Evolutionary conservation across 352 stramenopile species (phyloP), one percentile per base, ranked within the genome.

Genomic region (Plasmopara muralis): DNA sequence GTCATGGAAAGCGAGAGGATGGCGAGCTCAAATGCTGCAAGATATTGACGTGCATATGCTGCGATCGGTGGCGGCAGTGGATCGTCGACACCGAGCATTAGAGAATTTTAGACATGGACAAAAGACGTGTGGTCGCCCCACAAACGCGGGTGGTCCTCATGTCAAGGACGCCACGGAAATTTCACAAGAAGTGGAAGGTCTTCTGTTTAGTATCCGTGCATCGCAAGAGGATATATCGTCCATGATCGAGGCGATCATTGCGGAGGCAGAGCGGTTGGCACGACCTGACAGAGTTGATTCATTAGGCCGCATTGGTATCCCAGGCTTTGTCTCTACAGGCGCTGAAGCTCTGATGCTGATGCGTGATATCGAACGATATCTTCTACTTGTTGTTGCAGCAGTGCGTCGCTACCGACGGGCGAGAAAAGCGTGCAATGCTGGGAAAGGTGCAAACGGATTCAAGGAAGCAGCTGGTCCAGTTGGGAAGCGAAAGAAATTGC

Each of bases 31-130:
- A 31, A 35, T 70, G 28, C 40, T 70, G 9, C 44, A 60, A 46
- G 62, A 70, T 42, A 43, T 70, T 13, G 62, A 70, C 34, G 53
- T 70, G 31, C 62, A 70, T 38, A 16, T 70, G 28, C 47, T 70
- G 16, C 62, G 62, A 16, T 57, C 53, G 0, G 43, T 56, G 4
- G 57, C 62, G 6, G 62, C 38, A 13, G 51, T 67, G 6, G 53
- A 60, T 48, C 55, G 60, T 20, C 41, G 38, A 43, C 55, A 62
- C 15, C 46, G 62, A 46, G 45, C 52, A 30, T 29, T 44, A 9
- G 45, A 53, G n/a, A 33, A 18, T 40, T 41, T 33, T 6, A 48
- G 13, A 5, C 50, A 61, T 0, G 34, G 41, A 16, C 40, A 57
- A 14, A 62, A 60, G 28, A 62, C 43, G 25, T 33, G 1, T 43